phyloP scores from a whole-genome alignment of 257 asterid species.

The Leonotis leonurus region DNA sequence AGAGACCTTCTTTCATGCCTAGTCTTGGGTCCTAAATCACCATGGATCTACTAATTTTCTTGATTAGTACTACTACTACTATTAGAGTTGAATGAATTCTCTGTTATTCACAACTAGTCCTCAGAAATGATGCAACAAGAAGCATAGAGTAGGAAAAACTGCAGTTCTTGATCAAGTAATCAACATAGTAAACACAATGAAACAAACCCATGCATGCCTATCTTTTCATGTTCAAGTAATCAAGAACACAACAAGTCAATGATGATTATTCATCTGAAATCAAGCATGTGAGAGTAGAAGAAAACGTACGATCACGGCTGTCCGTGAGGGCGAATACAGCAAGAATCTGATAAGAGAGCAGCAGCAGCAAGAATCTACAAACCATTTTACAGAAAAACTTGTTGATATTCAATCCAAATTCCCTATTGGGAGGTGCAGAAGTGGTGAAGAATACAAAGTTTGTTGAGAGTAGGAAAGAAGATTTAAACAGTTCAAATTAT shows the following conservation, averaged over 20 bases:
- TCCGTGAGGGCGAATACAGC: slow-evolving; percentile 35
- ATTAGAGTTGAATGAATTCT: too few species aligned
- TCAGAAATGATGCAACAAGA: background rate
- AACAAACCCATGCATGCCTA: background rate
- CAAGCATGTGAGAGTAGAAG: background rate
- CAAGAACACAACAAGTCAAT: slow-evolving; percentile 8
- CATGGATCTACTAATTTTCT: too few species aligned
- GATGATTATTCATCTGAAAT: too few species aligned
- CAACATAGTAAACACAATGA: slow-evolving; percentile 1
- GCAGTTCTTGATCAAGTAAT: background rate
- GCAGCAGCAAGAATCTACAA: slow-evolving; percentile 25
- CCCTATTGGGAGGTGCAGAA: background rate
- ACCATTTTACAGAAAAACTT: slow-evolving; percentile 31
- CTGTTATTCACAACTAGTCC: background rate
- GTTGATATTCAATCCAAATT: background rate
- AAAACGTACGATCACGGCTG: slow-evolving; percentile 46
- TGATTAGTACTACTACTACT: too few species aligned
- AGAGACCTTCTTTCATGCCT: too few species aligned
- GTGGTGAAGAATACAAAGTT: slow-evolving; percentile 13
- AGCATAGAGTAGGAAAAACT: background rate
- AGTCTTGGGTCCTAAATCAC: too few species aligned
- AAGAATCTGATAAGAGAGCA: slow-evolving; percentile 30
- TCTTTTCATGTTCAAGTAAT: background rate
- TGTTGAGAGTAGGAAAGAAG: background rate
- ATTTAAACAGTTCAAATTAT: background rate